Evolutionary conservation across 495 filamentous ascomycete species (phyloP).

Genomic region (Astrocystis sublimbata): DNA sequence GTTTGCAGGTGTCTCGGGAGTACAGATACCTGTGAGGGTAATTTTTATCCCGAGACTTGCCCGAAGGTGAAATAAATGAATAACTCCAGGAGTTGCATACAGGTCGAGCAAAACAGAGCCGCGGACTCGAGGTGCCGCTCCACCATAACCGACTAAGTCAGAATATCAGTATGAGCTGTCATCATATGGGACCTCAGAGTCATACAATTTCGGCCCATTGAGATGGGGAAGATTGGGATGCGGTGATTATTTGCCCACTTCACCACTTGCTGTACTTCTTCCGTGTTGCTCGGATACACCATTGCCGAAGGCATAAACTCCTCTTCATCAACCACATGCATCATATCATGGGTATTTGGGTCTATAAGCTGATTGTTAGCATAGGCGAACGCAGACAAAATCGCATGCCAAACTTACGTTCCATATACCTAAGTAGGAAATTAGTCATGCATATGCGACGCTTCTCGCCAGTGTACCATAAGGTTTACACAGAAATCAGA

Average conservation of each 20-base stretch:
- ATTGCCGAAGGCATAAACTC: slow-evolving; percentile 54
- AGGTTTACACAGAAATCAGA: not conserved
- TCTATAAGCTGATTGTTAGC: slow-evolving; percentile 23
- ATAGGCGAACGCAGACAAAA: not conserved
- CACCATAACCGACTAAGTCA: slow-evolving; percentile 51
- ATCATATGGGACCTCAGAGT: not conserved
- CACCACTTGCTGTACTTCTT: slow-evolving; percentile 49
- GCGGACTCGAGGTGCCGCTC: slow-evolving; percentile 52
- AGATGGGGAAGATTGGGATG: slow-evolving; percentile 55
- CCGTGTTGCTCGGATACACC: slow-evolving; percentile 47
- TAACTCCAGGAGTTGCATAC: no score
- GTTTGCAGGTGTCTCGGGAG: no score
- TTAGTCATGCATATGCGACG: not conserved
- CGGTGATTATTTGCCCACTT: slow-evolving; percentile 48
- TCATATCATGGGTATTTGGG: slow-evolving; percentile 56
- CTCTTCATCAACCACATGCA: slow-evolving; percentile 53
- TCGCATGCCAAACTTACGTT: slow-evolving; percentile 32
- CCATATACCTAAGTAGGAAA: slow-evolving; percentile 43
- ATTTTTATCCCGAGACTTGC: no score
- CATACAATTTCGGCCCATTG: slow-evolving; percentile 52
- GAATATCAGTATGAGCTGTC: slow-evolving; percentile 4
- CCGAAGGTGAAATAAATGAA: no score
- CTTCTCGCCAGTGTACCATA: not conserved
- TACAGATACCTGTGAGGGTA: no score
- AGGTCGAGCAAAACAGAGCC: slow-evolving; percentile 56